Evolutionary conservation across 1,284 basidiomycete genomes (phyloP).

Genomic region (Tilletia setariae): DNA sequence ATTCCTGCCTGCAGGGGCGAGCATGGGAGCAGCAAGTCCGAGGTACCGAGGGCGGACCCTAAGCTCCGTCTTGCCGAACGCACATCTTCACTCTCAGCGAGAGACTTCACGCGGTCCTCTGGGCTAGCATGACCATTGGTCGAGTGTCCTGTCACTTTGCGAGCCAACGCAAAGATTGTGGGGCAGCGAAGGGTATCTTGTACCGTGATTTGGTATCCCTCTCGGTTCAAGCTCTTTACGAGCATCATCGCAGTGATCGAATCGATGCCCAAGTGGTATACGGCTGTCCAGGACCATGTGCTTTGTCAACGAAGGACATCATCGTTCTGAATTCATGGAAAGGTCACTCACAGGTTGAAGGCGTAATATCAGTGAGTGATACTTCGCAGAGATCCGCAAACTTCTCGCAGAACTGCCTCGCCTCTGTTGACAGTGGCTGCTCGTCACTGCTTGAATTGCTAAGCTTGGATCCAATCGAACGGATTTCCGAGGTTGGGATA

Average conservation of each 20-base stretch:
- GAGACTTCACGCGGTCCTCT: no score
- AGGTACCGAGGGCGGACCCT: background rate
- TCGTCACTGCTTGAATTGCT: slow-evolving; percentile 19
- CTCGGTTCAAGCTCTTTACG: slow-evolving; percentile 25
- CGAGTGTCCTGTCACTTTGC: slow-evolving; percentile 16
- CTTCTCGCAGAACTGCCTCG: slow-evolving; percentile 27
- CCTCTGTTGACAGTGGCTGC: slow-evolving; percentile 23
- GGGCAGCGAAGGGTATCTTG: slow-evolving; percentile 34
- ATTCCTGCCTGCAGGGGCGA: slow-evolving; percentile 51
- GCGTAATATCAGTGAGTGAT: slow-evolving; percentile 24
- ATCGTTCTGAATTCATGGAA: background rate
- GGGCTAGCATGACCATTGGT: no score
- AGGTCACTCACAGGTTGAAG: slow-evolving; percentile 25
- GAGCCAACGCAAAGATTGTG: slow-evolving; percentile 32
- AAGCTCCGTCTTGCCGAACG: background rate
- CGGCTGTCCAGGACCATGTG: slow-evolving; percentile 14
- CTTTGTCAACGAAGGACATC: background rate
- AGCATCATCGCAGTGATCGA: slow-evolving; percentile 47
- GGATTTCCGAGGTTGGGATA: slow-evolving; percentile 24
- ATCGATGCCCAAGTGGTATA: slow-evolving; percentile 49
- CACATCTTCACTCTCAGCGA: background rate
- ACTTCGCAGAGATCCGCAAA: slow-evolving; percentile 28
- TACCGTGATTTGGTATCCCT: slow-evolving; percentile 28
- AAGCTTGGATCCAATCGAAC: slow-evolving; percentile 22
- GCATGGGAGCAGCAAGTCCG: slow-evolving; percentile 34